phyloP scores from a whole-genome alignment of 2,329 filamentous ascomycete genomes.

The Aspergillaceae sp. region DNA sequence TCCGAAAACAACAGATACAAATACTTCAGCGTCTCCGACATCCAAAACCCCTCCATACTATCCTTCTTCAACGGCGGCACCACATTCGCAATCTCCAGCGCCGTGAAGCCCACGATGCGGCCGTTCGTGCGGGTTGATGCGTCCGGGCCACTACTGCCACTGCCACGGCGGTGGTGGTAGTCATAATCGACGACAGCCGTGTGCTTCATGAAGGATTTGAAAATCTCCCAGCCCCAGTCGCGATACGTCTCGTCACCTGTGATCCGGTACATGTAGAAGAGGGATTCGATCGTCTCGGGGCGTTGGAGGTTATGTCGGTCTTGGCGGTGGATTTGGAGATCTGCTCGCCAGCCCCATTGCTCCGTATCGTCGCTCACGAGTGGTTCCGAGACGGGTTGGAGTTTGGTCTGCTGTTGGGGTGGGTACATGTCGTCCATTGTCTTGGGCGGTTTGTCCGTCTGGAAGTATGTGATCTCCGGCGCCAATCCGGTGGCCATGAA shows the following conservation, averaged over 20 bases:
- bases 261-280: constrained; percentile 99
- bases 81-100: constrained; percentile 63
- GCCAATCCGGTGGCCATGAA: constrained; percentile 84
- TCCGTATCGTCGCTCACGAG: constrained; percentile 22
- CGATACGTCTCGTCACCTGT: constrained; percentile 83
- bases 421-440: constrained; percentile 33
- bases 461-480: constrained; percentile 88
- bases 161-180: constrained; percentile 2
- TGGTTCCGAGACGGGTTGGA: constrained; percentile 26
- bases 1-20: constrained; percentile 91
- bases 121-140: constrained; percentile 1
- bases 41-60: constrained; percentile 99
- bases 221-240: constrained; percentile 99
- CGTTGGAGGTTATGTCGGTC: constrained; percentile 90
- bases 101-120: constrained; percentile 60
- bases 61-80: constrained; percentile 64
- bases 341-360: constrained; percentile 56
- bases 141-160: background rate
- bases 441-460: constrained; percentile 60
- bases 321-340: constrained; percentile 70
- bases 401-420: constrained; percentile 17
- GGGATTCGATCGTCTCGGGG: constrained; percentile 89
- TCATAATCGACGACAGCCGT: constrained; percentile 66
- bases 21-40: constrained; percentile 97
- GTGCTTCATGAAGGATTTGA: constrained; percentile 79